Evolutionary conservation across 2,329 filamentous ascomycete genomes (phyloP), one percentile per base, ranked within the genome.

Genomic region (Fusarium sp.): DNA sequence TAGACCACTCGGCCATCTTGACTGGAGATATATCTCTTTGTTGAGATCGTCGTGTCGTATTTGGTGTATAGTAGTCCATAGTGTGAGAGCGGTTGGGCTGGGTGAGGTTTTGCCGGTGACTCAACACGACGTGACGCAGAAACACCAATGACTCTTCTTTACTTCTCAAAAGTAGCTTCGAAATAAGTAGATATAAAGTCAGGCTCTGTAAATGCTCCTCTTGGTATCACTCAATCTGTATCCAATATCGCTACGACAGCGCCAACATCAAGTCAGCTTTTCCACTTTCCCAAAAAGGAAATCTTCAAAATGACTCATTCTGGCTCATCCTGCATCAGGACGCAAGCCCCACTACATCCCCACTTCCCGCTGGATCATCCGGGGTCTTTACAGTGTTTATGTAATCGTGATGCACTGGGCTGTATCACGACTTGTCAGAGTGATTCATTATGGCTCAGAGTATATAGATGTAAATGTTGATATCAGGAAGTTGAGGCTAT

Each of bases 241-340:
- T 49, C 24, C 34, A 11, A 15, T 24, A 17, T 34, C 34, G 24
- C 19, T 19, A 19, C 14, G 11, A 10, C 42, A n/a, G 38, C 26
- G 13, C 2, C 28, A 21, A 33, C 14, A 54, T 22, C 6, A 24
- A 5, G 1, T 2, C 19, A 22, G 24, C 13, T 34, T 14, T 19
- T 11, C 22, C 9, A 5, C 15, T 19, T 57, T 68, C 64, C 71
- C 42, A 31, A 62, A 67, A 43, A 62, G 38, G 73, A 69, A 65
- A 50, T 43, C 36, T 17, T 34, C 57, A 45, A 58, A 73, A 78
- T 79, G 77, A 78, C 56, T 79, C 77, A 79, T 76, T 77, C 64
- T 77, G 61, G 71, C 70, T 78, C 76, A 78, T 70, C 26, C 59
- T 71, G 66, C 58, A 47, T 73, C 56, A 55, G 39, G 39, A 43